Base-by-base conservation (phyloP, 352 stramenopile genomes). In the Phytopythium kandeliae region DNA sequence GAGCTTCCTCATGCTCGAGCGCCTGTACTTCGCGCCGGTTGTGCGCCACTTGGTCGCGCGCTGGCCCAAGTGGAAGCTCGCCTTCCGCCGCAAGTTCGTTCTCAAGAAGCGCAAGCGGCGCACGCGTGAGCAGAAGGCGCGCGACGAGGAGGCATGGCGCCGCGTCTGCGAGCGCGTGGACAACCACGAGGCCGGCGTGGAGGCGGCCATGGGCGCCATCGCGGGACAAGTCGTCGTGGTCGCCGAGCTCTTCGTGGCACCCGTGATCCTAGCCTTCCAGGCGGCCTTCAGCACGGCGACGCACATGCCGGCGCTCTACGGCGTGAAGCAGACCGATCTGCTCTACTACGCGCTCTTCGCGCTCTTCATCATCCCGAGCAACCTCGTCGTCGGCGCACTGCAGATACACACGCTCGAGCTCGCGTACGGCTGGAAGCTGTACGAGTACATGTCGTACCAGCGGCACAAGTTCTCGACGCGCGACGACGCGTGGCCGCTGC, bases 381-480 rank as follows among this genome's bases (percentile, higher is more conserved):
- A 89, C 51, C 73, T 97, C 26, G 59, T 97, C 42, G 83, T 98
- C 53, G 95, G 98, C 56, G 80, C 95, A 3, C 96, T 98, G 46
- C 75, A 98, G 56, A 78, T 98, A 3, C 98, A 97, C 63, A 96
- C 89, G 25, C 87, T 98, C 52, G 96, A 99, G 59, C 84, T 99
- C 13, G 77, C 96, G 10, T 91, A 98, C 54, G 96, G 96, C 9
- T 99, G 95, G 93, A 97, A 97, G 63, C 78, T 98, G 11, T 98
- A 98, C 72, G 96, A 99, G 69, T 99, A 98, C 68, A 75, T 98
- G 7, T 88, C 86, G 33, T 99, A 98, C 63, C 91, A 98, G 58
- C 75, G 93, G 51, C 97, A 98, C 62, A 82, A 95, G 28, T 99
- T 99, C 64, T 73, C 70, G 13, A 96, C 97, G 30, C 82, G 96